Base-by-base conservation (phyloP, 2,329 filamentous ascomycete species). In the Fusarium phyllophilum region DNA sequence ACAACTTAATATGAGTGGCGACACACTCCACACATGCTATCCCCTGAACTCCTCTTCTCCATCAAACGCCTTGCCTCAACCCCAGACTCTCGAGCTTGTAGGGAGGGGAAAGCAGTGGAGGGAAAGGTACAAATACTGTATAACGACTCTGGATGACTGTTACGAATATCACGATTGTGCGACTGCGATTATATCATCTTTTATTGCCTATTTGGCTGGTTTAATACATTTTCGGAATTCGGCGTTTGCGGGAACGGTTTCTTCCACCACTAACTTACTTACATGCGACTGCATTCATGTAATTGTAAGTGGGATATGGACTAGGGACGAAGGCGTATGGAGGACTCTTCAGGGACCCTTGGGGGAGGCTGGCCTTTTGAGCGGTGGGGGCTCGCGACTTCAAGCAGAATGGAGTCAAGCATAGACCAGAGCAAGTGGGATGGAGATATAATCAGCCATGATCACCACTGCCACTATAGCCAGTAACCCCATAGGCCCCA, bases 81-180 rank as follows among this genome's bases (percentile, higher is more conserved):
- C 36, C 31, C 33, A 24, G 69, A 69, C 68, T 66, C 36, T 62
- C 20, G 38, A 45, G 64, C 59, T 29, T 36, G 48, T n/a, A n/a
- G 44, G 63, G 34, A 41, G 48, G 42, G n/a, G 42, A 31, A 58
- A 55, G 24, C n/a, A 44, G 17, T 38, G 51, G 24, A 65, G 54
- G 36, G 42, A 63, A 59, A 38, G 20, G 57, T 56, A 56, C 55
- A 66, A 74, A 70, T 52, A 70, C 70, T 74, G 71, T 73, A 78
- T 77, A 67, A 78, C 72, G 77, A 78, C 73, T 70, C 75, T 78
- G 76, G 66, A 78, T 69, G 77, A 78, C 75, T 73, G 69, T 78
- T 77, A 78, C 66, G 77, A 78, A 68, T 68, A 76, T 66, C 60
- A 78, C 64, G 77, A 78, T 60, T 73, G 71, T 74, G 59, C 62